phyloP scores from a whole-genome alignment of 306 rosid species.

The Rosa lucieae region DNA sequence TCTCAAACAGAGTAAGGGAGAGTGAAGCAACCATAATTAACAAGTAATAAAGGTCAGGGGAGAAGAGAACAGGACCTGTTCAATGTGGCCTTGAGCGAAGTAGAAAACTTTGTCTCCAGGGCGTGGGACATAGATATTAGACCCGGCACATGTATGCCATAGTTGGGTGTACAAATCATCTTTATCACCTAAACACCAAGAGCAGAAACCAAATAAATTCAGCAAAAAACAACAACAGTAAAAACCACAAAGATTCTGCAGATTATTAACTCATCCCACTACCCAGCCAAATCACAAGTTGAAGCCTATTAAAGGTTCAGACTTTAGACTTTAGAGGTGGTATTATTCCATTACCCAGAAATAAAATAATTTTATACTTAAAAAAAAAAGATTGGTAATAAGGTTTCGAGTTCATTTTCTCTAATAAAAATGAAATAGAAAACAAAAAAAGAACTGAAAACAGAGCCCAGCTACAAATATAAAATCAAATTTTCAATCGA shows the following conservation, averaged over 20 bases:
- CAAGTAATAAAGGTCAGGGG: neutral
- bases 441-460: too few species aligned
- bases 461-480: neutral
- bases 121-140: constrained; percentile 43
- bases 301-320: neutral
- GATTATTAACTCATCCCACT: neutral
- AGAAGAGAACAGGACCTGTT: constrained; percentile 52
- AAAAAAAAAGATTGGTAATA: neutral
- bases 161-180: constrained; percentile 31
- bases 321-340: neutral
- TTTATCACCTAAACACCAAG: constrained; percentile 24
- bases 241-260: neutral
- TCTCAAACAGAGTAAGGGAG: neutral
- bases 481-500: too few species aligned
- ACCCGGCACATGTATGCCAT: constrained; percentile 64
- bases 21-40: neutral
- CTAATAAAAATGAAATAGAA: neutral
- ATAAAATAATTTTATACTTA: neutral
- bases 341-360: neutral
- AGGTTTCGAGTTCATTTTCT: neutral
- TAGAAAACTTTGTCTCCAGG: constrained; percentile 50
- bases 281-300: neutral
- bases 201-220: neutral
- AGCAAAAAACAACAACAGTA: neutral
- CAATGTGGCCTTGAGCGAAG: constrained; percentile 71